Evolutionary conservation across 2,329 filamentous ascomycete species (phyloP).

Genomic region (Apiospora kogelbergensis): DNA sequence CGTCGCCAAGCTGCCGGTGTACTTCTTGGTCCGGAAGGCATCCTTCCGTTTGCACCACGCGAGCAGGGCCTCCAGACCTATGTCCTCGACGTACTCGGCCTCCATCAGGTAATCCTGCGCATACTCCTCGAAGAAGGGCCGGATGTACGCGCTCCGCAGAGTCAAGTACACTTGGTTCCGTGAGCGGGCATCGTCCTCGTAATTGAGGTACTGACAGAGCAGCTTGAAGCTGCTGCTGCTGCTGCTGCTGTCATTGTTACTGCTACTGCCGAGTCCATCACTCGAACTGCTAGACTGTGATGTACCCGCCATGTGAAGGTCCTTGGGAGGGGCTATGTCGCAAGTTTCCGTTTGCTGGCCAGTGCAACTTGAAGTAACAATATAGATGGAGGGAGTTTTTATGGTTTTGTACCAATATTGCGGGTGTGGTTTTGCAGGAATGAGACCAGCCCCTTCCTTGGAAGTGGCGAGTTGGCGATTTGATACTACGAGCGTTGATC

Average conservation of each 20-base stretch:
- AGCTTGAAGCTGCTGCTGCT: conserved; percentile 6
- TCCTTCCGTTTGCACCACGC: conserved; percentile 17
- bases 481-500: not conserved
- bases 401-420: not conserved
- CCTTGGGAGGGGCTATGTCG: not conserved
- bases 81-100: conserved; percentile 16
- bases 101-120: conserved; percentile 26
- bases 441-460: not conserved
- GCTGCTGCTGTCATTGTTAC: not conserved
- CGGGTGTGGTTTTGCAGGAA: not conserved
- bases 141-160: conserved; percentile 23
- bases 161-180: conserved; percentile 16
- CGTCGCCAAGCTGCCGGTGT: conserved; percentile 6
- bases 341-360: not conserved
- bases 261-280: not conserved
- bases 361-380: not conserved
- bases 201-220: conserved; percentile 26
- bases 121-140: conserved; percentile 30
- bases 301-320: not conserved
- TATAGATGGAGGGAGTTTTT: not conserved
- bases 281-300: not conserved
- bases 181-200: conserved; percentile 20
- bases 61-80: conserved; percentile 22
- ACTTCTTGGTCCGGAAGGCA: conserved; percentile 19
- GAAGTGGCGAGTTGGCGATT: not conserved